A percentile compares a stretch with the other conserved stretches of the same genome.
phyloP scores from a whole-genome alignment of 805 yeast species.

The Tetrapisispora taiwanensis region DNA sequence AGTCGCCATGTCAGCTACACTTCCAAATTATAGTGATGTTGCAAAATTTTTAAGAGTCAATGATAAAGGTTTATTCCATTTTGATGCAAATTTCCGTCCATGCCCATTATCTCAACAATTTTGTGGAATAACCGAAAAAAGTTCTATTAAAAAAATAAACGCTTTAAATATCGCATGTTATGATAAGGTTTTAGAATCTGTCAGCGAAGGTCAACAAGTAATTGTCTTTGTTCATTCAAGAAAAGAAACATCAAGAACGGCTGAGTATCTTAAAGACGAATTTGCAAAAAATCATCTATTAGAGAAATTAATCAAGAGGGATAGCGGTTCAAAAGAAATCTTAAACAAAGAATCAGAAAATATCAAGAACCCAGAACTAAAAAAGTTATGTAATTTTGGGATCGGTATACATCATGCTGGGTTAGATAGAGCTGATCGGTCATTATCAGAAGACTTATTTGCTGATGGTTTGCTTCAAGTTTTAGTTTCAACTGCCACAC shows the following conservation, averaged over 20 bases:
- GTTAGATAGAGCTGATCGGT: slow-evolving; percentile 58
- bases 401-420: slow-evolving; percentile 94
- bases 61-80: slow-evolving; percentile 57
- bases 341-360: slow-evolving; percentile 52
- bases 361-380: slow-evolving; percentile 43
- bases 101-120: slow-evolving; percentile 86
- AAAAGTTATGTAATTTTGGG: slow-evolving; percentile 56
- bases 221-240: slow-evolving; percentile 90
- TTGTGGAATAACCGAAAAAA: slow-evolving; percentile 77
- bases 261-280: slow-evolving; percentile 57
- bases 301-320: slow-evolving; percentile 34
- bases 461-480: slow-evolving; percentile 82
- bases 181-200: slow-evolving; percentile 61
- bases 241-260: slow-evolving; percentile 82
- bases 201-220: slow-evolving; percentile 59
- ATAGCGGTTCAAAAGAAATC: slow-evolving; percentile 51
- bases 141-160: slow-evolving; percentile 61
- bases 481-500: slow-evolving; percentile 81
- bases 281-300: slow-evolving; percentile 46
- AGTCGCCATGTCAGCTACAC: slow-evolving; percentile 84
- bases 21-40: slow-evolving; percentile 83
- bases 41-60: slow-evolving; percentile 70
- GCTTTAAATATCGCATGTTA: slow-evolving; percentile 89
- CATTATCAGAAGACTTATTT: slow-evolving; percentile 72
- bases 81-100: slow-evolving; percentile 79